Percentiles rank a stretch among this genome's conserved stretches.
Evolutionary conservation across 106 monocot genomes (phyloP).

Genomic region (Dendrobium catenatum): DNA sequence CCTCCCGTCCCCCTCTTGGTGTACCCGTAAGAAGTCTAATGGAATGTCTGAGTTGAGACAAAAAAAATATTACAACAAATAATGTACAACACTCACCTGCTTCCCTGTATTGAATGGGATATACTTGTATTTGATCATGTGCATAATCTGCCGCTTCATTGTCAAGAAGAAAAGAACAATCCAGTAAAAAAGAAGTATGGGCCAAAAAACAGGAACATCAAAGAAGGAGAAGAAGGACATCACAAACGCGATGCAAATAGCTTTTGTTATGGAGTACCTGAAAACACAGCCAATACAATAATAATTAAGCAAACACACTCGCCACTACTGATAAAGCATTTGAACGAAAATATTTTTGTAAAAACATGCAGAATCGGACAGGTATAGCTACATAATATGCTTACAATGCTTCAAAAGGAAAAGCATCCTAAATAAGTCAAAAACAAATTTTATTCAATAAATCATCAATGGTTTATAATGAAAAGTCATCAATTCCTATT

Average conservation of each 20-base stretch:
- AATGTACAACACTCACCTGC: slow-evolving; percentile 29
- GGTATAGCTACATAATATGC: not conserved
- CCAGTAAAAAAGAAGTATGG: slow-evolving; percentile 69
- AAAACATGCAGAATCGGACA: not conserved
- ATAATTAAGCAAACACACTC: not conserved
- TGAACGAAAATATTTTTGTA: not conserved
- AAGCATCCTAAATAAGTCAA: too few species aligned
- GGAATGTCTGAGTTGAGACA: too few species aligned
- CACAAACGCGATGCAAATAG: slow-evolving; percentile 53
- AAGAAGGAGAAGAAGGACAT: slow-evolving; percentile 83
- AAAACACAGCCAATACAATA: slow-evolving; percentile 10
- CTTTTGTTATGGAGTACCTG: slow-evolving; percentile 79
- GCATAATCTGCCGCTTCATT: slow-evolving; percentile 75
- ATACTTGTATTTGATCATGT: slow-evolving; percentile 77
- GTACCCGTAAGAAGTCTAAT: too few species aligned
- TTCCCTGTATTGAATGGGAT: slow-evolving; percentile 60
- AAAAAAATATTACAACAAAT: not conserved
- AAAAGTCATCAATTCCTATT: too few species aligned
- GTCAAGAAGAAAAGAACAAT: slow-evolving; percentile 65
- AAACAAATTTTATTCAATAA: too few species aligned
- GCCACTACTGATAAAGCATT: not conserved
- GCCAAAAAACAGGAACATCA: slow-evolving; percentile 85
- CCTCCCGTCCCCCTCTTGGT: too few species aligned
- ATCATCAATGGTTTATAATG: too few species aligned
- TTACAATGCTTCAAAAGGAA: not conserved